A percentile compares a stretch with the other conserved stretches of the same genome.
Conservation (phyloP, 495 filamentous ascomycete species). For the Parathielavia hyrcaniae region DNA sequence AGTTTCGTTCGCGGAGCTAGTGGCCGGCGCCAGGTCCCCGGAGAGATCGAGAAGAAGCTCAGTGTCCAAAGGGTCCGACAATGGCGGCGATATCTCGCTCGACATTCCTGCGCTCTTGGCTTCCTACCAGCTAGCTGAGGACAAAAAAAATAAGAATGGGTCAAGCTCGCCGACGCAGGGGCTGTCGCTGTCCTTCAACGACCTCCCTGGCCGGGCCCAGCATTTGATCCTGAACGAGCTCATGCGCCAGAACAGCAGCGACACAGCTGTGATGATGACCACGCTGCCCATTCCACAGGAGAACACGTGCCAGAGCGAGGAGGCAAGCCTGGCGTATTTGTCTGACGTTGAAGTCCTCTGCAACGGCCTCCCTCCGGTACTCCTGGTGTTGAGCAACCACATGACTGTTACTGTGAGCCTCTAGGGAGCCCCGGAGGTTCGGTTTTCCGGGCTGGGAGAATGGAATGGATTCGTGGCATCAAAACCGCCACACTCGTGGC, state of each 20-base stretch:
- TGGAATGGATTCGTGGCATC: not conserved
- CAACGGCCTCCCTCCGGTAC: conserved; percentile 58
- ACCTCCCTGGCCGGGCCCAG: conserved; percentile 73
- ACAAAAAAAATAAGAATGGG: conserved; percentile 33
- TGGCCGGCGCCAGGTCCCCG: conserved; percentile 17
- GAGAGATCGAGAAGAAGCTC: conserved; percentile 32
- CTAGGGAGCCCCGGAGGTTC: conserved; percentile 29
- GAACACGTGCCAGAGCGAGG: conserved; percentile 63
- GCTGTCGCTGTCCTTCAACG: conserved; percentile 72
- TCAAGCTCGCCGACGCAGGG: conserved; percentile 58
- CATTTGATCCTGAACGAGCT: conserved; percentile 83
- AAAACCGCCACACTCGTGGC: not conserved
- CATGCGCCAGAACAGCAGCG: conserved; percentile 59
- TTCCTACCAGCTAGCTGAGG: conserved; percentile 25
- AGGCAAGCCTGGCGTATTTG: conserved; percentile 64
- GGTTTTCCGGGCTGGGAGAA: too few species aligned
- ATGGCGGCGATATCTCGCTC: conserved; percentile 26
- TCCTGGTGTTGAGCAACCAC: conserved; percentile 82
- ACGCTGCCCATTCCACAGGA: conserved; percentile 73
- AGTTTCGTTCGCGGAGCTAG: conserved; percentile 61
- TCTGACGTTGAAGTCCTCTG: conserved; percentile 71
- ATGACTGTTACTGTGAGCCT: conserved; percentile 87
- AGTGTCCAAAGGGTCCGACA: conserved; percentile 18
- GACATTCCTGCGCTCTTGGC: conserved; percentile 35
- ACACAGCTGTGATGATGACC: conserved; percentile 78